Evolutionary conservation across 805 yeast genomes (phyloP), one percentile per base, ranked within the genome.

Genomic region (Ogataea siamensis): DNA sequence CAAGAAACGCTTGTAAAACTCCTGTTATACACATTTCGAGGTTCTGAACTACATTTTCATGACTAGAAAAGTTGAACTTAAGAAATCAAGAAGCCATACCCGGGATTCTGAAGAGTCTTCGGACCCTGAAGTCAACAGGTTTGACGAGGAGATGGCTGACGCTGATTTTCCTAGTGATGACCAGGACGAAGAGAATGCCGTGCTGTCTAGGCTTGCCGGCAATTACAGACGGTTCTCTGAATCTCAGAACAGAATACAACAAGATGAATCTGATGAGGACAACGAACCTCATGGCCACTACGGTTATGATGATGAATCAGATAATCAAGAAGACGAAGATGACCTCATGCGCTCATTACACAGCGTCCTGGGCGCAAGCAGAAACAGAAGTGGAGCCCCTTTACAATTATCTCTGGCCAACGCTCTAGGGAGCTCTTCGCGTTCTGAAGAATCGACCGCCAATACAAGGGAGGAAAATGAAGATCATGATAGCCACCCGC

Each of bases 171-270:
- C 54, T 8, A 57, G 50, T 9, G 62, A 51, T 4, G 60, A 45
- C 32, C 59, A 42, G 39, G 57, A 43, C 40, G 50, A 44, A 4
- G 49, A 39, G 7, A 47, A 47, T 7, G 48, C 53, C 2, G 58
- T 67, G 3, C 49, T 73, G 17, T 43, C 51, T 3, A 50, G 75
- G 28, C 51, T 73, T 22, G 66, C 74, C 5, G 69, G 64, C 11
- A 70, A 69, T 29, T 60, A 61, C 41, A 51, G 66, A 44, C 46
- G 67, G 11, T 56, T 53, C 42, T 61, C 66, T 2, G 58, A 57
- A 33, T 49, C 61, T 4, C 38, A 46, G 28, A 32, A 29, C 25
- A 45, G 43, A 10, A 39, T 48, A 19, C 30, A 15, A 3, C 35
- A 31, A 10, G 46, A 40, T 14, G 42, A 12, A 19, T 26, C 28